Evolutionary conservation across 208 protist species (phyloP).

Genomic region (Acanthamoeba royreba): DNA sequence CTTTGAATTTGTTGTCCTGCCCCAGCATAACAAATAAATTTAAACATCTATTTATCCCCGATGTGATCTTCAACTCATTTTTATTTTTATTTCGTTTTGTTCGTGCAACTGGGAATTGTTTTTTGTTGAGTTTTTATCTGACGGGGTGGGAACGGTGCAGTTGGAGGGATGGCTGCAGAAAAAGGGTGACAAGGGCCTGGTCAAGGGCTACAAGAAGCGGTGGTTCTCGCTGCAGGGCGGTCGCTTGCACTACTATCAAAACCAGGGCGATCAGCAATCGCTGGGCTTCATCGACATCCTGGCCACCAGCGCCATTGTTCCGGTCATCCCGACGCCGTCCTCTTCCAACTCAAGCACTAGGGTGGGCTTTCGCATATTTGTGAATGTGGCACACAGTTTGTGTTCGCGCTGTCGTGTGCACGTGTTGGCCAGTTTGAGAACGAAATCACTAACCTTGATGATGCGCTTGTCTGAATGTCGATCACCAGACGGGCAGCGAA

Average conservation of each 20-base stretch:
- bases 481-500: neutral
- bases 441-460: too few species aligned
- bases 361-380: neutral
- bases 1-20: too few species aligned
- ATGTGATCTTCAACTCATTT: neutral
- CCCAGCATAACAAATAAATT: too few species aligned
- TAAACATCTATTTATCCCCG: neutral
- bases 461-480: neutral
- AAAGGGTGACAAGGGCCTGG: neutral
- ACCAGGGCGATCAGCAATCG: neutral
- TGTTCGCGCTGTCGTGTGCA: neutral
- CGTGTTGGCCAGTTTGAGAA: neutral
- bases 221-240: neutral
- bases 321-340: neutral
- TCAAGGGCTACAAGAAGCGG: neutral
- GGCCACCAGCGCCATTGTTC: neutral
- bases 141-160: too few species aligned
- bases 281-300: constrained; percentile 18
- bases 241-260: neutral
- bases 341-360: neutral
- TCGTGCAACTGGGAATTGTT: neutral
- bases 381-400: too few species aligned
- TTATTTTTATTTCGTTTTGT: neutral
- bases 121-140: neutral
- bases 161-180: neutral